Percentiles rank a stretch among this genome's conserved stretches.
Conservation (phyloP, 495 filamentous ascomycete species). For the Pseudoneurospora amorphoporcata region DNA sequence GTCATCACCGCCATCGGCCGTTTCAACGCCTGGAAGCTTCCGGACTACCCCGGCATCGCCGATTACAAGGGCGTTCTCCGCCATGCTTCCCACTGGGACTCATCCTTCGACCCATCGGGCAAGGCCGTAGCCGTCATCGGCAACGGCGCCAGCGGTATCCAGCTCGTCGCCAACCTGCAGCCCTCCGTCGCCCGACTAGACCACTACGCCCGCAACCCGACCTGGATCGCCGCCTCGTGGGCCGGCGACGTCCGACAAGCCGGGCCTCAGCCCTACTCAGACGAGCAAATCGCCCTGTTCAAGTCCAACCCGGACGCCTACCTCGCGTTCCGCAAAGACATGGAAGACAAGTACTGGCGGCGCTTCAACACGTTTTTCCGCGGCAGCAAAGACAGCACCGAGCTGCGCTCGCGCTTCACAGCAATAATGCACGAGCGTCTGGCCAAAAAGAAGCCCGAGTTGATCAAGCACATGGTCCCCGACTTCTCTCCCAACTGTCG, state of each 20-base stretch:
- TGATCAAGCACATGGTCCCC: conserved; percentile 46
- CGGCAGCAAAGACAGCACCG: conserved; percentile 40
- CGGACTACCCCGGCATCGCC: conserved; percentile 43
- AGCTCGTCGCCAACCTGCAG: conserved; percentile 49
- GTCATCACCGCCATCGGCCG: conserved; percentile 46
- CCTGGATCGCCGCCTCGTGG: conserved; percentile 54
- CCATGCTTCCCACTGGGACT: conserved; percentile 41
- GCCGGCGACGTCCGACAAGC: conserved; percentile 31
- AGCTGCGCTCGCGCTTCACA: conserved; percentile 39
- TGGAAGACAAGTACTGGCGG: conserved; percentile 49
- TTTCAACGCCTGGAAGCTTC: conserved; percentile 48
- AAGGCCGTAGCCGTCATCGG: conserved; percentile 48
- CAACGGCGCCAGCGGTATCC: conserved; percentile 47
- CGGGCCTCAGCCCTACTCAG: conserved; percentile 39
- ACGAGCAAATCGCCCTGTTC: conserved; percentile 35
- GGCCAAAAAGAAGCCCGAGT: conserved; percentile 42
- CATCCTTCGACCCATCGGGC: conserved; percentile 38
- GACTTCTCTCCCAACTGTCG: conserved; percentile 59
- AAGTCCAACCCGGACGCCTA: conserved; percentile 34
- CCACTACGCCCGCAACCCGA: conserved; percentile 55
- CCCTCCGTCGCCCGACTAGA: conserved; percentile 43
- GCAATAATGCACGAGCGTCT: conserved; percentile 42
- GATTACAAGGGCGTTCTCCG: conserved; percentile 46
- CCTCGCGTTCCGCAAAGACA: conserved; percentile 32
- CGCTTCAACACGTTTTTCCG: conserved; percentile 47